phyloP scores from a whole-genome alignment of 345 rosid species.

The Lumnitzera littorea region DNA sequence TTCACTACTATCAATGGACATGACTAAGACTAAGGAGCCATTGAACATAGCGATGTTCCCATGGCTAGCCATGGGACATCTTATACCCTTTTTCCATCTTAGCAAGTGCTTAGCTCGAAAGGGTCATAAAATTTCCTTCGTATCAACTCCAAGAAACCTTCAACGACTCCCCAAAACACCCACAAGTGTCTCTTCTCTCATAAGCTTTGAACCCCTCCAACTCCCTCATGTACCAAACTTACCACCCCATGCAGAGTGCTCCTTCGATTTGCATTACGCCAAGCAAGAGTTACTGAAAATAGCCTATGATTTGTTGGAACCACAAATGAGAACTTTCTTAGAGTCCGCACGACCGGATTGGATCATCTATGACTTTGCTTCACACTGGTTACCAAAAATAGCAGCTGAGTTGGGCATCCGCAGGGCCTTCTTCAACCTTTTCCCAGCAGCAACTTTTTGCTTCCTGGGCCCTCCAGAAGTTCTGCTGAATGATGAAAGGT shows the following conservation, averaged over 20 bases:
- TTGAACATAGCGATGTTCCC: slow-evolving; percentile 14
- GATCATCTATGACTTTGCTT: slow-evolving; percentile 25
- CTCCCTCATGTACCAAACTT: neutral
- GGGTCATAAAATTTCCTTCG: slow-evolving; percentile 14
- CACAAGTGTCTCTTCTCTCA: slow-evolving; percentile 7
- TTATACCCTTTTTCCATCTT: slow-evolving; percentile 12
- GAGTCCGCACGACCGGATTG: slow-evolving; percentile 16
- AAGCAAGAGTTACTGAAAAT: slow-evolving; percentile 10
- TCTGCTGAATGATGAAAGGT: neutral
- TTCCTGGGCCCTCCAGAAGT: slow-evolving; percentile 4
- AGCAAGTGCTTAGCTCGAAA: slow-evolving; percentile 4
- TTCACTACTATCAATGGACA: neutral
- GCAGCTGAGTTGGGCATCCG: slow-evolving; percentile 15
- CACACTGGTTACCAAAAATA: slow-evolving; percentile 23
- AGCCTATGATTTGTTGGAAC: slow-evolving; percentile 6
- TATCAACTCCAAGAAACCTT: slow-evolving; percentile 15
- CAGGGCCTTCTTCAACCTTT: slow-evolving; percentile 14
- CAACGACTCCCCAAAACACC: slow-evolving; percentile 9
- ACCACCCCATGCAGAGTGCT: slow-evolving; percentile 12
- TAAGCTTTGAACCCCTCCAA: slow-evolving; percentile 7
- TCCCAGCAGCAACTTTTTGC: slow-evolving; percentile 9
- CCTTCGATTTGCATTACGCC: slow-evolving; percentile 6
- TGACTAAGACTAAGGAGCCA: neutral
- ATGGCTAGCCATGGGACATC: slow-evolving; percentile 17
- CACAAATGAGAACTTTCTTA: slow-evolving; percentile 9